Conservation (phyloP, 495 filamentous ascomycete species). For the Penicillium canescens region DNA sequence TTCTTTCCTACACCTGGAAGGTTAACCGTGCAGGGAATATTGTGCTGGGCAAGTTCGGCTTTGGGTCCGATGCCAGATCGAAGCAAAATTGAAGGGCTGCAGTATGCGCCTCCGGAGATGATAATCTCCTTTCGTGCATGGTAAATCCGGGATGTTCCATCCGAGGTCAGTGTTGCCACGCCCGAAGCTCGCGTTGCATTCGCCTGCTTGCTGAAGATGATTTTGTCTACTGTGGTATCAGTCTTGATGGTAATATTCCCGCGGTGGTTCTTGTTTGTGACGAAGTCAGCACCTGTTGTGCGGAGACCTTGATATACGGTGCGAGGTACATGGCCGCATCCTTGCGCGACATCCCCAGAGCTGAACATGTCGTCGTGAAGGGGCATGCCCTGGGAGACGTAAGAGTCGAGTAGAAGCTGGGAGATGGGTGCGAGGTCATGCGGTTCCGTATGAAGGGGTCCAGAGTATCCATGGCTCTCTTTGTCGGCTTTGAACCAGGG, state of each 20-base stretch:
- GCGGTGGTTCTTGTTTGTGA: constrained; percentile 37
- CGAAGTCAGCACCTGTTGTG: constrained; percentile 49
- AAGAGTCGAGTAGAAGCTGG: constrained; percentile 45
- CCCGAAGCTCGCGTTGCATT: constrained; percentile 27
- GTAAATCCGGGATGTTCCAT: constrained; percentile 32
- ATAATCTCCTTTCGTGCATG: constrained; percentile 49
- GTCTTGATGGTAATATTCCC: constrained; percentile 40
- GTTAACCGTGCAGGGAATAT: constrained; percentile 47
- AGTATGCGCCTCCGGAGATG: constrained; percentile 54
- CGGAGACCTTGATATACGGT: constrained; percentile 51
- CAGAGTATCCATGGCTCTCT: constrained; percentile 42
- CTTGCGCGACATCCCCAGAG: constrained; percentile 45
- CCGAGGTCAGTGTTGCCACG: constrained; percentile 19
- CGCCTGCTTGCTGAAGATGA: constrained; percentile 22
- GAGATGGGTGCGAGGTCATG: constrained; percentile 52
- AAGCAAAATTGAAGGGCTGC: constrained; percentile 57
- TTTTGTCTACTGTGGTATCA: constrained; percentile 37
- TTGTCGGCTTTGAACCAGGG: constrained; percentile 41
- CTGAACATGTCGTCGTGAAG: constrained; percentile 53
- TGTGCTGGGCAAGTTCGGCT: constrained; percentile 45
- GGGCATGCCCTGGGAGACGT: constrained; percentile 45
- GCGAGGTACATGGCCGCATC: constrained; percentile 52
- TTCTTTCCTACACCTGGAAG: constrained; percentile 57
- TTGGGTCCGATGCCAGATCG: constrained; percentile 55
- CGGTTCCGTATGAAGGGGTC: constrained; percentile 49